Percentiles rank a stretch among this genome's conserved stretches.
Evolutionary conservation across 495 filamentous ascomycete species (phyloP).

Genomic region (Podospora pseudopauciseta): DNA sequence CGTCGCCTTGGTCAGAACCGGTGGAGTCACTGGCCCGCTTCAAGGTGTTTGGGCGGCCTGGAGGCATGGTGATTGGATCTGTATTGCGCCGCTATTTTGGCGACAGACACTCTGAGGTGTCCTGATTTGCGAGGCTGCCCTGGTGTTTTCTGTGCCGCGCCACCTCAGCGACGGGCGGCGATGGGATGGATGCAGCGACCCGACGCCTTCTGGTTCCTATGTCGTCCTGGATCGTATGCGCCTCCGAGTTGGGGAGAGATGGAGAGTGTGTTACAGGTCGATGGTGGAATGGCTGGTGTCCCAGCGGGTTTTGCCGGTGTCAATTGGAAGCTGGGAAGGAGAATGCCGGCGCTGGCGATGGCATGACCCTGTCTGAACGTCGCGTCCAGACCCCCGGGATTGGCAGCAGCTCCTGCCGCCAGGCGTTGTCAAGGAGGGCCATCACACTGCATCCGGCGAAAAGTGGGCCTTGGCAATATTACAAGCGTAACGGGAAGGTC

Average conservation of each 20-base stretch:
- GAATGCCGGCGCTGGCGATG: conserved; percentile 10
- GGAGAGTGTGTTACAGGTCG: neutral
- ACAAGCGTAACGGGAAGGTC: neutral
- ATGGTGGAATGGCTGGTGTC: neutral
- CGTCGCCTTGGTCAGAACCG: conserved; percentile 28
- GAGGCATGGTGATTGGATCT: conserved; percentile 25
- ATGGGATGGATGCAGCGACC: neutral
- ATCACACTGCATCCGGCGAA: conserved; percentile 9
- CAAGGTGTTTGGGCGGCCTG: conserved; percentile 27
- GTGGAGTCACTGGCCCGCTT: conserved; percentile 43
- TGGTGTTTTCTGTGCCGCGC: conserved; percentile 20
- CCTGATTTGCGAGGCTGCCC: neutral
- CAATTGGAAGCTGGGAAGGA: conserved; percentile 16
- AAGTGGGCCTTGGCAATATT: neutral
- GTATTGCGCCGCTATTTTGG: conserved; percentile 8
- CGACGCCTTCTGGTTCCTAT: neutral
- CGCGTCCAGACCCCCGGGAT: conserved; percentile 20
- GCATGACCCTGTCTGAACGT: conserved; percentile 12
- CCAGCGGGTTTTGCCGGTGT: conserved; percentile 25
- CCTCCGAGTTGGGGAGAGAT: neutral
- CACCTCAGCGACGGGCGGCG: conserved; percentile 20
- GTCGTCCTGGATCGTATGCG: neutral
- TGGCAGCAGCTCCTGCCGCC: neutral
- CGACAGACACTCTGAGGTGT: neutral
- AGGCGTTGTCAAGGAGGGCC: neutral